Percentiles rank a stretch among this genome's conserved stretches.
phyloP scores from a whole-genome alignment of 306 rosid species.

The Trifolium pratense region DNA sequence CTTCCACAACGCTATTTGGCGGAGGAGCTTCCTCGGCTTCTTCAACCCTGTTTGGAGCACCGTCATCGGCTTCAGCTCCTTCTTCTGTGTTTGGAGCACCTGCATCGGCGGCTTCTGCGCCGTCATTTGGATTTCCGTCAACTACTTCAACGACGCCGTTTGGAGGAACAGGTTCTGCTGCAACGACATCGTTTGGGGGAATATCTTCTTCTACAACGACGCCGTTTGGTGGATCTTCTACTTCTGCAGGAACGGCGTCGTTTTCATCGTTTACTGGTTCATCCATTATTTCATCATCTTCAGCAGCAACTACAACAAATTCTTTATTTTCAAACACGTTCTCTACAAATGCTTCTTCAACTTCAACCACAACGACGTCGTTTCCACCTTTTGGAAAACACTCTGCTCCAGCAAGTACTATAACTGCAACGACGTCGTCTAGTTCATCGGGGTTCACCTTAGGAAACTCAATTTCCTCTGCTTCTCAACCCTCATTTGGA shows the following conservation, averaged over 20 bases:
- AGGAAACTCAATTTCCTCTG: slow-evolving; percentile 51
- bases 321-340: slow-evolving; percentile 49
- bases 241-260: slow-evolving; percentile 3
- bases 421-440: slow-evolving; percentile 48
- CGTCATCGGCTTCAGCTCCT: slow-evolving; percentile 13
- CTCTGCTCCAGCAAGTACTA: slow-evolving; percentile 44
- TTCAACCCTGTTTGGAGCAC: slow-evolving; percentile 18
- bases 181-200: neutral
- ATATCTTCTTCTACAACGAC: neutral
- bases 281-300: neutral
- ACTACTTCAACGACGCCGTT: slow-evolving; percentile 33
- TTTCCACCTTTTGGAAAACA: slow-evolving; percentile 51
- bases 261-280: slow-evolving; percentile 21
- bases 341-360: slow-evolving; percentile 40
- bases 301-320: slow-evolving; percentile 48
- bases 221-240: slow-evolving; percentile 12
- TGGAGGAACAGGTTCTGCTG: neutral
- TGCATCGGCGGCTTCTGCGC: slow-evolving; percentile 22
- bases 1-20: neutral
- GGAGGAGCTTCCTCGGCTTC: neutral
- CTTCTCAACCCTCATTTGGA: slow-evolving; percentile 59
- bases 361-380: slow-evolving; percentile 45
- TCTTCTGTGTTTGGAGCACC: slow-evolving; percentile 23
- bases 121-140: slow-evolving; percentile 33
- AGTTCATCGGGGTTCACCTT: slow-evolving; percentile 56